A percentile compares a stretch with the other conserved stretches of the same genome.
phyloP scores from a whole-genome alignment of 2,329 filamentous ascomycete genomes.

The Beauveria sp. region DNA sequence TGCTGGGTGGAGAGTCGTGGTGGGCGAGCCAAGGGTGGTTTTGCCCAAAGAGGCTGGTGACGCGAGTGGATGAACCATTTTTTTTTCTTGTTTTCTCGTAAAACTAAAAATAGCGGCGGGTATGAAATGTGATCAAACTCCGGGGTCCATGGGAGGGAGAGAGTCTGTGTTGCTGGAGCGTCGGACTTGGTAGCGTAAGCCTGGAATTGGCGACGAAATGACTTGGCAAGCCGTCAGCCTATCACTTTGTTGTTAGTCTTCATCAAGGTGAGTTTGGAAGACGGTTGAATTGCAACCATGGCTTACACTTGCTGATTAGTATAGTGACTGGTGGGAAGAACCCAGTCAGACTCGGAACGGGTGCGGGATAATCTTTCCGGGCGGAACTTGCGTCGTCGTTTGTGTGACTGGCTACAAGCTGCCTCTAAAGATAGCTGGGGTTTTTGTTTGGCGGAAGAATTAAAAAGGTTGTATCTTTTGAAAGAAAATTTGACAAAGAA shows the following conservation, averaged over 20 bases:
- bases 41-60: neutral
- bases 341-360: neutral
- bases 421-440: too few species aligned
- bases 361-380: neutral
- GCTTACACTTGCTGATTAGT: conserved; percentile 1
- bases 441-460: too few species aligned
- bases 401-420: too few species aligned
- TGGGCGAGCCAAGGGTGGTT: neutral
- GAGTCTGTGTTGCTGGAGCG: neutral
- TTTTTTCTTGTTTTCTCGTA: neutral
- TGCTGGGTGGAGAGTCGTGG: neutral
- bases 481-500: too few species aligned
- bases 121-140: neutral
- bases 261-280: neutral
- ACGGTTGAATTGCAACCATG: neutral
- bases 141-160: too few species aligned
- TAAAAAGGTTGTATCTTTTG: too few species aligned
- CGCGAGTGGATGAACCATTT: neutral
- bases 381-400: too few species aligned
- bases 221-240: neutral
- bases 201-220: neutral
- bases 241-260: neutral
- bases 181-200: conserved; percentile 7
- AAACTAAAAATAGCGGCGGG: neutral
- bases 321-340: neutral